Evolutionary conservation across 1,284 basidiomycete genomes (phyloP).

Genomic region (Austropuccinia psidii): DNA sequence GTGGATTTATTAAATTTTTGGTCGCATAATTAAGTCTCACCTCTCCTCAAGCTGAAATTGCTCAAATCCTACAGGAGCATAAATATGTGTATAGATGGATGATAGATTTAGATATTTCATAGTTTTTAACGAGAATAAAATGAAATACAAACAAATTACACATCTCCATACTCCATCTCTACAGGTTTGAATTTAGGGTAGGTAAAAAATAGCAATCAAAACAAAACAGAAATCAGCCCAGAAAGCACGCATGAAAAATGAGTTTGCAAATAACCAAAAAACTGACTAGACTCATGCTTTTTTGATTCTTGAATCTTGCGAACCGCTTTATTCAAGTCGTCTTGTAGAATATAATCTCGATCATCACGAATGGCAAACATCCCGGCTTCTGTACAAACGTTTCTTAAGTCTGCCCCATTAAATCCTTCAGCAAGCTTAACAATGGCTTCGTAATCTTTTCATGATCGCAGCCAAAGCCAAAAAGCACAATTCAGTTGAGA

Average conservation of each 20-base stretch:
- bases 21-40: too few relatives aligned
- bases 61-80: too few relatives aligned
- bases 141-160: conserved; percentile 30
- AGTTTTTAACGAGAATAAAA: too few relatives aligned
- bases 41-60: too few relatives aligned
- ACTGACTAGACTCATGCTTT: conserved; percentile 43
- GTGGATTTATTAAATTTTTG: too few relatives aligned
- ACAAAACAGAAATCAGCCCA: background rate
- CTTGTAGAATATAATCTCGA: conserved; percentile 80
- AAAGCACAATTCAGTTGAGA: background rate
- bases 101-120: too few relatives aligned
- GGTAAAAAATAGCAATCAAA: background rate
- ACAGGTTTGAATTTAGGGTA: background rate
- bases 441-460: conserved; percentile 78
- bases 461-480: too few relatives aligned
- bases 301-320: conserved; percentile 76
- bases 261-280: background rate
- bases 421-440: conserved; percentile 93
- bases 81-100: too few relatives aligned
- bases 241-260: background rate
- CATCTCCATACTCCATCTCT: conserved; percentile 37
- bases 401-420: conserved; percentile 91
- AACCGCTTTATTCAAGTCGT: conserved; percentile 96
- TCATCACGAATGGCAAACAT: conserved; percentile 99
- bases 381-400: conserved; percentile 94